phyloP scores from a whole-genome alignment of 2,329 filamentous ascomycete genomes.

The Madurella mycetomatis region DNA sequence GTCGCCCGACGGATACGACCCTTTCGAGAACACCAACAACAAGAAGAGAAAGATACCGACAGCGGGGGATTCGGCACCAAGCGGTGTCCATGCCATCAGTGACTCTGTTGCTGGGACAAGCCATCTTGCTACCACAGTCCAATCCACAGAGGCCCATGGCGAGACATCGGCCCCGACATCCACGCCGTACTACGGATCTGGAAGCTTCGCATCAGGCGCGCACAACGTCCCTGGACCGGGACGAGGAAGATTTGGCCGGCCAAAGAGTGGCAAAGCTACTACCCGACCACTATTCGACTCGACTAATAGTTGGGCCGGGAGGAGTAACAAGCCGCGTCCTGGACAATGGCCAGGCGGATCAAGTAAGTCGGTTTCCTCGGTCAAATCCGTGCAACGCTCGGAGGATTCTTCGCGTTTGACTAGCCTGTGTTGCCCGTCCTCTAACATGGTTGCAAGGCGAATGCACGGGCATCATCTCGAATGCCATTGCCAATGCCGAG shows the following conservation, averaged over 20 bases:
- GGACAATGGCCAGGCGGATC: constrained; percentile 42
- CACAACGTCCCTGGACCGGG: constrained; percentile 80
- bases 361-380: constrained; percentile 37
- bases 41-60: constrained; percentile 98
- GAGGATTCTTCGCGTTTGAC: no score
- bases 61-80: constrained; percentile 62
- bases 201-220: constrained; percentile 53
- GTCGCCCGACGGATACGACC: constrained; percentile 85
- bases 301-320: constrained; percentile 51
- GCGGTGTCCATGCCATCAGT: constrained; percentile 37
- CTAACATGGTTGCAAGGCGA: constrained; percentile 36
- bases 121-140: constrained; percentile 31
- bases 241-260: constrained; percentile 74
- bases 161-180: constrained; percentile 30
- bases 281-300: constrained; percentile 57
- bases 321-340: constrained; percentile 43
- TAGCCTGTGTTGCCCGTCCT: neutral
- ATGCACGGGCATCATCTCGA: constrained; percentile 76
- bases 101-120: constrained; percentile 30
- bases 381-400: no score
- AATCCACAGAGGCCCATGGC: constrained; percentile 32
- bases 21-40: constrained; percentile 97
- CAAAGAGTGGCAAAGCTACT: constrained; percentile 57
- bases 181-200: constrained; percentile 37
- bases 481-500: constrained; percentile 84